Base-by-base conservation (phyloP, 192 early-diverging fungal species). In the Coemansia sp. region DNA sequence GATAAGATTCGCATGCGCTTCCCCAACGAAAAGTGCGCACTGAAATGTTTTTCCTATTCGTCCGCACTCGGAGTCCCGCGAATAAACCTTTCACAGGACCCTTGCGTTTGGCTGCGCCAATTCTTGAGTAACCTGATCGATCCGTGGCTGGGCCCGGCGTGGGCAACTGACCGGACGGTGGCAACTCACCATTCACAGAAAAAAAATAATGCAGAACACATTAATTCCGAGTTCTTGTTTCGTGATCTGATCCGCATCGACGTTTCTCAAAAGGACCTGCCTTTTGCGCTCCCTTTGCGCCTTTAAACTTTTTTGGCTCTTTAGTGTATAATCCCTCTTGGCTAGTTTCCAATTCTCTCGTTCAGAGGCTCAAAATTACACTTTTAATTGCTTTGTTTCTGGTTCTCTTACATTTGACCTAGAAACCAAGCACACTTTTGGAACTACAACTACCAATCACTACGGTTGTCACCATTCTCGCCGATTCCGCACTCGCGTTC, bases 401-500 rank as follows among this genome's bases (percentile, higher is more conserved):
- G 15, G 11, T 42, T n/a, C 15, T 14, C 15, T 9, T 11, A 15
- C 15, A 11, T 42, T 26, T 26, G 2, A 42, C 40, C 31, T 7
- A 42, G 40, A 42, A 11, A n/a, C 40, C 40, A 42, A 42, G 15
- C 40, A n/a, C 40, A 15, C 40, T 3, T 42, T 42, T 42, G 40
- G 40, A 42, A 42, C 15, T 42, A 5, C 11, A 42, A 11, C 40
- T 31, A 31, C 31, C 31, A 31, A 31, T 7, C 31, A 31, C 42
- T 44, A 4, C 46, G 15, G 15, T 62, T 53, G 52, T n/a, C 58
- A 31, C 63, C 54, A 75, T 75, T 75, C 64, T 65, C 46, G 63
- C 37, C 53, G 73, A 75, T 54, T 66, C 54, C 9, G 56, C 48
- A 7, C 54, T 69, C 25, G 21, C 73, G 25, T 26, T 63, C 68